phyloP scores from a whole-genome alignment of 164 flowering plant species.

The Akebia trifoliata region DNA sequence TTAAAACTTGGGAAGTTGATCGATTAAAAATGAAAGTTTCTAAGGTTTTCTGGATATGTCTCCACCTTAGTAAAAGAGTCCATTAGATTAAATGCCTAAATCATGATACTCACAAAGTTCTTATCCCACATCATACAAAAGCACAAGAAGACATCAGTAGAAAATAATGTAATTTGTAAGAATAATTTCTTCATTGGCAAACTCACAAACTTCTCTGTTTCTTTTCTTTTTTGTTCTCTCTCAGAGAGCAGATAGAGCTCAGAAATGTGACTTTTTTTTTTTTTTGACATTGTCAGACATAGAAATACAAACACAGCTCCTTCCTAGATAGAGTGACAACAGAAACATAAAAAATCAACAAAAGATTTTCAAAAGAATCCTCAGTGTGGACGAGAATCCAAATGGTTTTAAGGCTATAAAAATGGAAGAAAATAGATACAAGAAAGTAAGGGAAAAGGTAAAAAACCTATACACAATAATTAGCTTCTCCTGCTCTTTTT shows the following conservation, averaged over 20 bases:
- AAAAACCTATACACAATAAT: slow-evolving; percentile 42
- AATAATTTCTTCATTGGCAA: neutral
- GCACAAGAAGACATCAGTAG: too few species aligned
- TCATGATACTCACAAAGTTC: too few species aligned
- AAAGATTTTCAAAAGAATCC: slow-evolving; percentile 8
- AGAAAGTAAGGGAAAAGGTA: slow-evolving; percentile 7
- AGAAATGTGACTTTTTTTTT: too few species aligned
- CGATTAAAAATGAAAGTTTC: too few species aligned
- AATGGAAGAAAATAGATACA: slow-evolving; percentile 18
- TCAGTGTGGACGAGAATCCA: slow-evolving; percentile 3
- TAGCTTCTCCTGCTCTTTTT: slow-evolving; percentile 47
- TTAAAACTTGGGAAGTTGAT: too few species aligned
- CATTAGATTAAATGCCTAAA: too few species aligned
- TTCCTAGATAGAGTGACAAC: neutral
- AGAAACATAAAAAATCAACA: neutral
- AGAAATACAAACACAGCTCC: slow-evolving; percentile 2
- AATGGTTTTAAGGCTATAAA: slow-evolving; percentile 5
- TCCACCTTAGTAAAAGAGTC: too few species aligned
- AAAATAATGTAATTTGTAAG: too few species aligned
- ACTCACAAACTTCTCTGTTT: neutral
- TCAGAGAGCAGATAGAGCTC: too few species aligned
- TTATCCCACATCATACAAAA: too few species aligned
- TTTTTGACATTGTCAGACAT: neutral
- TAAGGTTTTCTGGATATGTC: too few species aligned
- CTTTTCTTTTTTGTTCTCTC: too few species aligned